Conservation (phyloP, 1,284 basidiomycete genomes). For the Naganishia albida region DNA sequence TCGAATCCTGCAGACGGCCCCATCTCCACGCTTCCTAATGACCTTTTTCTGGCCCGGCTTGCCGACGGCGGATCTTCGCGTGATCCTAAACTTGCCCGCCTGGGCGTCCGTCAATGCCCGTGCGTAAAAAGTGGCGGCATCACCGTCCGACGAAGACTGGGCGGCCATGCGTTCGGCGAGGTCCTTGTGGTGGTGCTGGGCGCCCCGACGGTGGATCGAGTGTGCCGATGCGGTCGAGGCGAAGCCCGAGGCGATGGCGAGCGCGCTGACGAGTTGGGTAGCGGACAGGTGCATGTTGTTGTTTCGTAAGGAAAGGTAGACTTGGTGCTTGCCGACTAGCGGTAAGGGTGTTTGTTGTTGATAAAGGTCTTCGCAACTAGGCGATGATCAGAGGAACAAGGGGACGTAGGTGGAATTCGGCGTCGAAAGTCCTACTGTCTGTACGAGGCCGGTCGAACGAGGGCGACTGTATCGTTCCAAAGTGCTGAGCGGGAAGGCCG, state of each 20-base stretch:
- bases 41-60: constrained; percentile 20
- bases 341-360: background rate
- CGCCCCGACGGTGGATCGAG: constrained; percentile 27
- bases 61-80: constrained; percentile 17
- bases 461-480: constrained; percentile 9
- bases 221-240: constrained; percentile 21
- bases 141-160: constrained; percentile 7
- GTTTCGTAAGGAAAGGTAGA: constrained; percentile 5
- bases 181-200: constrained; percentile 25
- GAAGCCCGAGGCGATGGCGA: constrained; percentile 20
- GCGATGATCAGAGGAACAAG: background rate
- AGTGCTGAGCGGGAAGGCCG: background rate
- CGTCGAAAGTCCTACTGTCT: background rate
- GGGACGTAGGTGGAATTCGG: background rate
- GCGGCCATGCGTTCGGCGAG: constrained; percentile 14
- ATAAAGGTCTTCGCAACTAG: background rate
- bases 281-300: constrained; percentile 29
- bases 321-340: constrained; percentile 14
- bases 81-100: constrained; percentile 22
- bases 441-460: background rate
- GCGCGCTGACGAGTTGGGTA: constrained; percentile 14
- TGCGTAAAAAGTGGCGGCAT: constrained; percentile 23
- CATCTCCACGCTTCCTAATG: constrained; percentile 21
- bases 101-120: constrained; percentile 24
- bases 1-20: constrained; percentile 5